Conservation (phyloP, 768 basidiomycete species). For the Tephrocybe sp. region DNA sequence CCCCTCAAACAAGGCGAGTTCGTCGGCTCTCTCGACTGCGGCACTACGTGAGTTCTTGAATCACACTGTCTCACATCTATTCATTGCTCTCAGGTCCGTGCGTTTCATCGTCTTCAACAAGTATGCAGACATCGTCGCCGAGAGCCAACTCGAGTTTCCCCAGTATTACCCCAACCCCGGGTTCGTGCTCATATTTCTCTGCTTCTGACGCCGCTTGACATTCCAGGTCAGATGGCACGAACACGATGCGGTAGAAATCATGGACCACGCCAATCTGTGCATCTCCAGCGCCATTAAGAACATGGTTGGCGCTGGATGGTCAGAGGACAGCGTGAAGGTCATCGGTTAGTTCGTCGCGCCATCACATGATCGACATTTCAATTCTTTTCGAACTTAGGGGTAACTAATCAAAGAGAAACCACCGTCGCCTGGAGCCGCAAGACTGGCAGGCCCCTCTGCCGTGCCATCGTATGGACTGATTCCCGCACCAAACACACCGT, state of each 20-base stretch:
- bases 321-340: slow-evolving; percentile 80
- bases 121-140: slow-evolving; percentile 82
- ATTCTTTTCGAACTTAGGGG: slow-evolving; percentile 56
- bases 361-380: slow-evolving; percentile 16
- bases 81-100: slow-evolving; percentile 59
- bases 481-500: slow-evolving; percentile 88
- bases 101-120: slow-evolving; percentile 92
- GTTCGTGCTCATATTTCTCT: slow-evolving; percentile 32
- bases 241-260: slow-evolving; percentile 86
- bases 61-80: background rate
- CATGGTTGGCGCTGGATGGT: slow-evolving; percentile 77
- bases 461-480: slow-evolving; percentile 96
- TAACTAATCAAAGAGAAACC: slow-evolving; percentile 98
- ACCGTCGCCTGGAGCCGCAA: slow-evolving; percentile 89
- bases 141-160: slow-evolving; percentile 91
- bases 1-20: slow-evolving; percentile 69
- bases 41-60: slow-evolving; percentile 79
- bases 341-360: slow-evolving; percentile 61
- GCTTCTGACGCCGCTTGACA: background rate
- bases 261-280: slow-evolving; percentile 70
- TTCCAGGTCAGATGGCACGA: slow-evolving; percentile 79
- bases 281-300: slow-evolving; percentile 69
- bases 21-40: slow-evolving; percentile 91
- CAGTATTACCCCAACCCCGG: slow-evolving; percentile 92
- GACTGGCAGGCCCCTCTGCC: slow-evolving; percentile 87